Evolutionary conservation across 2,329 filamentous ascomycete species (phyloP), one percentile per base, ranked within the genome.

Genomic region (Amylocarpus encephaloides): DNA sequence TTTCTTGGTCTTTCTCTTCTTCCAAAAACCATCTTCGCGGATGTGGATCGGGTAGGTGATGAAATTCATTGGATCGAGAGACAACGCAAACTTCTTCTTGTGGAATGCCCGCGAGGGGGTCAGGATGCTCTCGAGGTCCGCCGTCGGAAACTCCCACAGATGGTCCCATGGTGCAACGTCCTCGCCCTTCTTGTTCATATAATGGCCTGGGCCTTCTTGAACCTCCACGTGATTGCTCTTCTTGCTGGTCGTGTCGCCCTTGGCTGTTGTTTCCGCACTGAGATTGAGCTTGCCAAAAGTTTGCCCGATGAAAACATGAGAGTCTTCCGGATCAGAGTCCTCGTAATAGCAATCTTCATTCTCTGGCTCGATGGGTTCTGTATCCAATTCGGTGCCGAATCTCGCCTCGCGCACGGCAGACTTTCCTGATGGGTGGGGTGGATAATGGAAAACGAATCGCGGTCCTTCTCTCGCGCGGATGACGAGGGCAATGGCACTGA

Each of bases 401-500:
- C 62, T 53, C 11, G 52, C 49, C 38, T 56, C 52, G 11, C 55
- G 46, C 30, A 60, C 53, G 18, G 67, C 61, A 49, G 68, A 63
- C 35, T 68, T 58, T 32, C 66, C 66, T 50, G 71, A 68, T 57
- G 74, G 67, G 62, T 72, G 69, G 60, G 83, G 77, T n/a, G 89
- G 89, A 63, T 93, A 93, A 68, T 95, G 88, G 68, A 91, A 95
- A 61, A 93, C 85, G 61, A 93, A 85, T 56, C 83, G 81, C 26
- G 89, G 86, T 13, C 89, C 88, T 60, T 88, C 85, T 57, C 85
- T 82, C 32, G 86, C 87, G 57, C 86, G 58, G 35, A 66, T 62
- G 15, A 63, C 56, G 11, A 67, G 50, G 2, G 60, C 59, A 38
- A 67, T 56, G 12, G 60, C 61, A 40, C 62, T 67, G 43, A 83